These are phyloP conservation scores for Raddia distichophylla DNA, from an alignment of 176 grass and related monocot species.

Conservation along the genomic window DNA sequence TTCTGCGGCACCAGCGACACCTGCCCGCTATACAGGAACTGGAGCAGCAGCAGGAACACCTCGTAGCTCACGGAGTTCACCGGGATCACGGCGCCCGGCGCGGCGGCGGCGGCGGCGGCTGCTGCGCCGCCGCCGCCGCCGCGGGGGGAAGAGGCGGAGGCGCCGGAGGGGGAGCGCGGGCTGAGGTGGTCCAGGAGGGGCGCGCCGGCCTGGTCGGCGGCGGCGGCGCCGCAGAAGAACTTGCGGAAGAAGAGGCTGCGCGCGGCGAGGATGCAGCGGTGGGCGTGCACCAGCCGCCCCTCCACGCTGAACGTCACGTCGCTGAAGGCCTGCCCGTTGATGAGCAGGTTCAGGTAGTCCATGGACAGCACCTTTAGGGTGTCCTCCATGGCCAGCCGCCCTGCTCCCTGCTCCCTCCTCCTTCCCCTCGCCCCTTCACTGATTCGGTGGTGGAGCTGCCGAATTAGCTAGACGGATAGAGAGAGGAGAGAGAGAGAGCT, in stretches of 20 bases:
- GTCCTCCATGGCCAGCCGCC: constrained; percentile 73
- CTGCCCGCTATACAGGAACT: constrained; percentile 99
- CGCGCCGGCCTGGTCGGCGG: constrained; percentile 38
- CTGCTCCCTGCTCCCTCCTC: neutral
- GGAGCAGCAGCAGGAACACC: constrained; percentile 93
- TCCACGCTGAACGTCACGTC: constrained; percentile 97
- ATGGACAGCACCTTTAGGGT: constrained; percentile 89
- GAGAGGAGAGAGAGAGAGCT: neutral
- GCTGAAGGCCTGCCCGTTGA: constrained; percentile 99
- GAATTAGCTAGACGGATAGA: constrained; percentile 26
- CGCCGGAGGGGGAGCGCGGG: constrained; percentile 68
- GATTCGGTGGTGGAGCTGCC: constrained; percentile 22
- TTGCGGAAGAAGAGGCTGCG: constrained; percentile 98
- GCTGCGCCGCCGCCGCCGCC: neutral
- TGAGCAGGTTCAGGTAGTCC: constrained; percentile 98
- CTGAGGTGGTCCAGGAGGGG: constrained; percentile 57
- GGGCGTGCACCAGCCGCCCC: constrained; percentile 90
- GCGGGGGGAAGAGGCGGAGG: constrained; percentile 63
- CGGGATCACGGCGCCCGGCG: constrained; percentile 57
- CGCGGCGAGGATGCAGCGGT: constrained; percentile 98
- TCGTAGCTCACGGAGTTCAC: constrained; percentile 95
- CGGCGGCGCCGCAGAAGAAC: constrained; percentile 86
- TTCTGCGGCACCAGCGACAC: constrained; percentile 98
- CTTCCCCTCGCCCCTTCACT: neutral
- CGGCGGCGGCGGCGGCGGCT: neutral